Evolutionary conservation across 2,329 filamentous ascomycete genomes (phyloP).

Genomic region (Trichoderma hamatum): DNA sequence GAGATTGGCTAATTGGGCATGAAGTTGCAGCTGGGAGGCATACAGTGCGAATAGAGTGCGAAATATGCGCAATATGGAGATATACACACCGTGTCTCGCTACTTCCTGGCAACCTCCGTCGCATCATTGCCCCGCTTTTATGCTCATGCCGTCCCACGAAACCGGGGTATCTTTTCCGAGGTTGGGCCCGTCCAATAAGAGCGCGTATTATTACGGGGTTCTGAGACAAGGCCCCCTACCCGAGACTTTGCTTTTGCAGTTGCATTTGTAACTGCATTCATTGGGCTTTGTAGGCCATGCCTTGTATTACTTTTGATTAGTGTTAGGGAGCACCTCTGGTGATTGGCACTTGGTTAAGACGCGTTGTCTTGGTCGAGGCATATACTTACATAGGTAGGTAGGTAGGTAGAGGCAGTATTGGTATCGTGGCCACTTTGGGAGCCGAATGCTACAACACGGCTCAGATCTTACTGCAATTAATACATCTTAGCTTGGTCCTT

Average conservation of each 20-base stretch:
- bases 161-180: constrained; percentile 9
- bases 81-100: not conserved
- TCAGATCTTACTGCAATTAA: not conserved
- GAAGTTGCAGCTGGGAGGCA: not conserved
- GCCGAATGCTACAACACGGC: not conserved
- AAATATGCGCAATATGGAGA: too few relatives aligned
- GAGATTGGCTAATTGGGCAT: not conserved
- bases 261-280: not conserved
- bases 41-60: not conserved
- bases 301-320: not conserved
- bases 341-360: not conserved
- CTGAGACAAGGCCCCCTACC: not conserved
- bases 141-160: not conserved
- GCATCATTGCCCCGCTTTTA: not conserved
- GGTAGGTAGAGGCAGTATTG: not conserved
- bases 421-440: not conserved
- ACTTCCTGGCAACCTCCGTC: not conserved
- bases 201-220: not conserved
- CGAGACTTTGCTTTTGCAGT: not conserved
- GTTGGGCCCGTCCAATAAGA: not conserved
- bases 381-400: too few relatives aligned
- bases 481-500: not conserved
- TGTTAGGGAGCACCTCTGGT: not conserved
- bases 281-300: not conserved
- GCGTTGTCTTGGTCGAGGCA: not conserved